A percentile compares a stretch with the other conserved stretches of the same genome.
Conservation (phyloP, 2,329 filamentous ascomycete species). For the Hirsutella rhossiliensis region DNA sequence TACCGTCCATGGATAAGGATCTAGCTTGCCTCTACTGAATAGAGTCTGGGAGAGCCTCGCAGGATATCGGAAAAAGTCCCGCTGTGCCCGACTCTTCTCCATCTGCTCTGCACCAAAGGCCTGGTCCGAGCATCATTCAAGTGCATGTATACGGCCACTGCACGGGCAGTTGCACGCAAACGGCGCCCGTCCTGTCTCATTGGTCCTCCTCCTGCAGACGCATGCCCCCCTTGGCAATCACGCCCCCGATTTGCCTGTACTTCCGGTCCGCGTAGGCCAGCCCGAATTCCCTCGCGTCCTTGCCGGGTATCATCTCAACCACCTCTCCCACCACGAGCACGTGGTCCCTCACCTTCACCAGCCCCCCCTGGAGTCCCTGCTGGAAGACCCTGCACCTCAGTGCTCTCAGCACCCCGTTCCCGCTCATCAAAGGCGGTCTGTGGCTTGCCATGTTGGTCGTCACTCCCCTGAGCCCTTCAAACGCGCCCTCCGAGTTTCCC, state of each 20-base stretch:
- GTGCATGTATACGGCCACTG: too few relatives aligned
- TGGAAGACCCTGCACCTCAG: conserved; percentile 28
- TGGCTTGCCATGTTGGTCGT: conserved; percentile 4
- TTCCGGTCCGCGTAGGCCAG: conserved; percentile 36
- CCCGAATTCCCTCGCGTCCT: conserved; percentile 24
- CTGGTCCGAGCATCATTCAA: too few relatives aligned
- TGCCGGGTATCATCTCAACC: conserved; percentile 26
- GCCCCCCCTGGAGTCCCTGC: conserved; percentile 24
- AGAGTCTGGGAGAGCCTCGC: too few relatives aligned
- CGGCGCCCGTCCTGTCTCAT: too few relatives aligned
- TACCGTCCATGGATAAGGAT: too few relatives aligned
- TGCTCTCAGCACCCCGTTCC: conserved; percentile 40
- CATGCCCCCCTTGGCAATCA: neutral
- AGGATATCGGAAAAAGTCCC: too few relatives aligned
- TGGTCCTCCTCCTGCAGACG: too few relatives aligned
- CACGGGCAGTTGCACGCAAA: too few relatives aligned
- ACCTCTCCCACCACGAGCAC: conserved; percentile 41
- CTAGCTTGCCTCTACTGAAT: too few relatives aligned
- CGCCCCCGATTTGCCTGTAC: conserved; percentile 30
- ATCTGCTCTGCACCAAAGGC: too few relatives aligned
- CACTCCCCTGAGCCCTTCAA: conserved; percentile 21
- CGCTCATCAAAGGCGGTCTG: conserved; percentile 30
- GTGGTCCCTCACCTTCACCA: conserved; percentile 38
- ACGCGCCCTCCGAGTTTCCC: conserved; percentile 30
- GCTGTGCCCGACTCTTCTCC: too few relatives aligned